Percentiles rank a stretch among this genome's conserved stretches.
phyloP scores from a whole-genome alignment of 495 filamentous ascomycete species.

The Pseudotulostoma volvatum region DNA sequence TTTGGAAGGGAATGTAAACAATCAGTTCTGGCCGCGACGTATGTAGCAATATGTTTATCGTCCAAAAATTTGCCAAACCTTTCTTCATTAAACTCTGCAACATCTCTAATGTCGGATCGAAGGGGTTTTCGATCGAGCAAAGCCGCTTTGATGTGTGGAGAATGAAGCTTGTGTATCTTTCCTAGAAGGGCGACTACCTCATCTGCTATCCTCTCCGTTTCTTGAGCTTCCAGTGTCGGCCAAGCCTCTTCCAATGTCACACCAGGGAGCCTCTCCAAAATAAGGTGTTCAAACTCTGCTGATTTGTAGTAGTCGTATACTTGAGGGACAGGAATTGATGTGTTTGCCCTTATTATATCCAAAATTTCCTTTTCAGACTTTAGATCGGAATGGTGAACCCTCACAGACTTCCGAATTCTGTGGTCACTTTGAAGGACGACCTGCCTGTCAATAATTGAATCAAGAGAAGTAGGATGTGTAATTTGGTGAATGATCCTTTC shows the following conservation, averaged over 20 bases:
- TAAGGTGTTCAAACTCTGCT: conserved; percentile 1
- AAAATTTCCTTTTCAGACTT: conserved; percentile 4
- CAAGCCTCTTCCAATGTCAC: conserved; percentile 1
- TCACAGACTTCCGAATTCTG: conserved; percentile 35
- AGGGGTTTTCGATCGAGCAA: conserved; percentile 1
- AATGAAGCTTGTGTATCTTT: conserved; percentile 1
- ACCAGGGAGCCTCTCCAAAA: conserved; percentile 2
- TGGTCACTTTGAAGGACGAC: conserved; percentile 1
- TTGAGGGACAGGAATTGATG: conserved; percentile 2
- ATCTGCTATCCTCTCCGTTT: conserved; percentile 1
- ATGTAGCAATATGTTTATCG: conserved; percentile 1
- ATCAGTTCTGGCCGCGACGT: conserved; percentile 1
- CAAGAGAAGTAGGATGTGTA: background rate
- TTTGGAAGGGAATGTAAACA: background rate
- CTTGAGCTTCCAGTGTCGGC: background rate
- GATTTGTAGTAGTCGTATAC: conserved; percentile 4
- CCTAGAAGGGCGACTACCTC: conserved; percentile 1
- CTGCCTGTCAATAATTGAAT: background rate
- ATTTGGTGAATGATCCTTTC: conserved; percentile 1
- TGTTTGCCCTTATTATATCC: conserved; percentile 1
- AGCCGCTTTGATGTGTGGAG: background rate
- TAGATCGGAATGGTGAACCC: conserved; percentile 5
- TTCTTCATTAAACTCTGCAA: conserved; percentile 1
- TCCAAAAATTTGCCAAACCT: conserved; percentile 1
- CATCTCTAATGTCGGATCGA: conserved; percentile 1